These are phyloP conservation scores for Acrodontium crateriforme DNA, from an alignment of 2,329 filamentous ascomycete species.

Conservation along the genomic window DNA sequence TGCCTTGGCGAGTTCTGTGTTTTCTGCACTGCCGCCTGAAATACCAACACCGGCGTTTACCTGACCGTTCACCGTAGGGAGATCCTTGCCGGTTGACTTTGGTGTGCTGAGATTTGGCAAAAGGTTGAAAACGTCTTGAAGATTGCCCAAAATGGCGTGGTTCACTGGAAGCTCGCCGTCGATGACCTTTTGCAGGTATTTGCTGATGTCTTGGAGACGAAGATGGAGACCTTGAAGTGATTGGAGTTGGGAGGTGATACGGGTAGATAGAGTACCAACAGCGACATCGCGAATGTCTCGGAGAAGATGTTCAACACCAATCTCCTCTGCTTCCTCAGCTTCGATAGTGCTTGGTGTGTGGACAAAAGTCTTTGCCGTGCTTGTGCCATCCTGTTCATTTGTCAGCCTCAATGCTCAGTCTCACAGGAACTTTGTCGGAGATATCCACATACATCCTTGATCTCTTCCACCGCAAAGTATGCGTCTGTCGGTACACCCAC, in stretches of 20 bases:
- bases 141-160: constrained; percentile 89
- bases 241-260: constrained; percentile 94
- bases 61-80: constrained; percentile 32
- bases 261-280: constrained; percentile 87
- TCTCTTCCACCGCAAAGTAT: constrained; percentile 98
- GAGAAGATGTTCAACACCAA: constrained; percentile 93
- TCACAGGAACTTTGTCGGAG: no score
- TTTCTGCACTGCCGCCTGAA: constrained; percentile 39
- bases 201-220: constrained; percentile 84
- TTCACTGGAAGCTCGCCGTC: constrained; percentile 89
- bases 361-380: constrained; percentile 92
- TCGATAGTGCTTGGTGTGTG: constrained; percentile 98
- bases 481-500: constrained; percentile 95
- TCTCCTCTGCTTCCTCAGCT: constrained; percentile 96
- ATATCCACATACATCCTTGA: constrained; percentile 86
- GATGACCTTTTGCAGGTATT: constrained; percentile 91
- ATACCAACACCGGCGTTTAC: constrained; percentile 45
- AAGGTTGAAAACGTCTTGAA: constrained; percentile 99
- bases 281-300: constrained; percentile 97
- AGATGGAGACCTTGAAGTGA: constrained; percentile 92
- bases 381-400: constrained; percentile 72
- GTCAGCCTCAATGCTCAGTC: constrained; percentile 11
- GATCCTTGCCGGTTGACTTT: constrained; percentile 51
- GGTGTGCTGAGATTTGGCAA: constrained; percentile 89
- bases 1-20: constrained; percentile 79